Base-by-base conservation (phyloP, 2,329 filamentous ascomycete species). In the Gyromitra esculenta region DNA sequence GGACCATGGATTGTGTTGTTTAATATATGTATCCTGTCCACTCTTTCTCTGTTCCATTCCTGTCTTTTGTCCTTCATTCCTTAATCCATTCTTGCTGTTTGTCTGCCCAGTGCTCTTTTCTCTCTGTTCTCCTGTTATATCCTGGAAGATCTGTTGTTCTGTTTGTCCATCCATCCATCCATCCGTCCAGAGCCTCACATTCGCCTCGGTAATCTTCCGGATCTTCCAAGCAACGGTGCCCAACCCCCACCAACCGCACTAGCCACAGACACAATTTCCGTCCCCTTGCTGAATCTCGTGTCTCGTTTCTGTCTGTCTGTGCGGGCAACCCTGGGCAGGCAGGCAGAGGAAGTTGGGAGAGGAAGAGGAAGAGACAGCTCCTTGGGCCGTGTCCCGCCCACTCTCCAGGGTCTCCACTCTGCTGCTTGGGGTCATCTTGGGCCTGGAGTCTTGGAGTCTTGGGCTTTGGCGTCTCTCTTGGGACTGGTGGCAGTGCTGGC, bases 241-340 rank as follows among this genome's bases (percentile, higher is more conserved):
- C 35, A 62, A 11, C 6, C 7, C 37, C 7, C 21, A 18, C 35
- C 9, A 21, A 57, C 15, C 39, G 1, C 54, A 18, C 13, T 63
- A 74, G 71, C 71, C 71, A 74, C 71, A 57, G 11, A 39, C 45
- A 45, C 21, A 74, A 74, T 74, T 64, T 74, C 63, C 71, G 67
- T 54, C 39, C 62, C 63, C 62, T 31, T 41, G 45, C 56, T 54
- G 71, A 54, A 52, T 5, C 11, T 35, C 56, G 31, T 45, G 25
- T 70, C 66, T 59, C 39, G 54, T 60, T 41, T 73, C 62, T 39
- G 62, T 67, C n/a, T 21, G 52, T 56, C 52, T 35, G 52, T 56
- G 52, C 52, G 5, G 64, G 18, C 11, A 37, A 35, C 25, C 25
- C 25, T 31, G 25, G 25, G 25, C 25, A 31, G 25, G 25, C 25